Conservation (phyloP, 208 protist species). For the Trichomonas vaginalis region DNA sequence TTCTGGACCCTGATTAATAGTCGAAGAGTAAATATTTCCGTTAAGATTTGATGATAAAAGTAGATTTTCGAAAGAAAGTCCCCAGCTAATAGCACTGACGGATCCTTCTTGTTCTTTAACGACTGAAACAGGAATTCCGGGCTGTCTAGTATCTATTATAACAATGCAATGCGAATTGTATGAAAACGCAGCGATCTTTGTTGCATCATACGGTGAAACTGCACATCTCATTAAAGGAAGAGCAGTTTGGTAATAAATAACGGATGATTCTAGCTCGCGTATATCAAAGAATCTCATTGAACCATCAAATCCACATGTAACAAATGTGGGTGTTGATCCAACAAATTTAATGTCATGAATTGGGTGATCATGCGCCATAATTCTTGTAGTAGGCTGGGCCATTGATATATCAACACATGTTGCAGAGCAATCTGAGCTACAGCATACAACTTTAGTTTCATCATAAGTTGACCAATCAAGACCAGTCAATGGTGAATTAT, state of each 20-base stretch:
- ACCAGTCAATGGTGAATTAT: background rate
- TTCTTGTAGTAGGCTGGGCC: background rate
- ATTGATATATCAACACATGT: background rate
- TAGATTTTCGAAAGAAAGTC: background rate
- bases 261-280: background rate
- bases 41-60: background rate
- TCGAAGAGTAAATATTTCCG: no score
- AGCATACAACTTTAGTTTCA: background rate
- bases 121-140: background rate
- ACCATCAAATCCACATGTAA: background rate
- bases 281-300: background rate
- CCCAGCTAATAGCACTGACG: background rate
- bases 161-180: background rate
- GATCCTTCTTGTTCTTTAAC: background rate
- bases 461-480: background rate
- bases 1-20: no score
- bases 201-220: background rate
- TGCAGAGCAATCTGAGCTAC: background rate
- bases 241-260: constrained; percentile 6
- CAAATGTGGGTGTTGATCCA: background rate
- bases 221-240: background rate
- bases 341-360: background rate
- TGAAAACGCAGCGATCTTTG: background rate
- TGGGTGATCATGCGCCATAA: background rate
- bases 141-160: background rate